Conservation (phyloP, 371 early-diverging fungal species). For the Mortierella sp. region DNA sequence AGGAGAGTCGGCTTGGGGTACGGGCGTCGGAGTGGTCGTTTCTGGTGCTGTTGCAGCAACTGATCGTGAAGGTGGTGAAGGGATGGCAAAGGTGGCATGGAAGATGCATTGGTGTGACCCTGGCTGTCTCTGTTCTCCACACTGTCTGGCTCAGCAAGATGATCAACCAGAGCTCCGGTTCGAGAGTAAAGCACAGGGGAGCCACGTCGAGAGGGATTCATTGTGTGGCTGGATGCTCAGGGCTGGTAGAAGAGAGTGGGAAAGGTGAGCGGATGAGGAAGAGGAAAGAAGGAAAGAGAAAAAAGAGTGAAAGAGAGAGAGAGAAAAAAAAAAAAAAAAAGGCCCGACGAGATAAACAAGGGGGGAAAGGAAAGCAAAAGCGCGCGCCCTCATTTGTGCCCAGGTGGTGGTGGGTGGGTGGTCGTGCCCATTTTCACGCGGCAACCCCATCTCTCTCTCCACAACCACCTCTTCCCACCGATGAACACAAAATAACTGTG, state of each 20-base stretch:
- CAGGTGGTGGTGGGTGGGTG: no score
- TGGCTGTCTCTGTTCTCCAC: not conserved
- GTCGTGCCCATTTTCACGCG: no score
- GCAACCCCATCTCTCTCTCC: no score
- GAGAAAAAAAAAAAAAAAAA: not conserved
- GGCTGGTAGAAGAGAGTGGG: not conserved
- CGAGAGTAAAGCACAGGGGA: not conserved
- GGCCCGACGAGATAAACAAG: not conserved
- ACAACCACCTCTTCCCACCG: no score
- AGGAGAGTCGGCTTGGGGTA: slow-evolving; percentile 13
- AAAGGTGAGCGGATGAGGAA: not conserved
- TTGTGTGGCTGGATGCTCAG: not conserved
- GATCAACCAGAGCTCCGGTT: slow-evolving; percentile 1
- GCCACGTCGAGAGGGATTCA: no score
- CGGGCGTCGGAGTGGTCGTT: not conserved
- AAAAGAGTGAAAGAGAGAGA: not conserved
- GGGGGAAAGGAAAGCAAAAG: not conserved
- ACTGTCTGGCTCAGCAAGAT: not conserved
- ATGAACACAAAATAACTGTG: no score
- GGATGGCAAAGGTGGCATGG: not conserved
- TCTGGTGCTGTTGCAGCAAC: not conserved
- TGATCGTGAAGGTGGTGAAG: not conserved
- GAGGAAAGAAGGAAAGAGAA: no score
- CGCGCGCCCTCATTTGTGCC: no score
- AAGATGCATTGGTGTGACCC: no score